phyloP scores from a whole-genome alignment of 2,329 filamentous ascomycete genomes.

The Xylariaceae sp. region DNA sequence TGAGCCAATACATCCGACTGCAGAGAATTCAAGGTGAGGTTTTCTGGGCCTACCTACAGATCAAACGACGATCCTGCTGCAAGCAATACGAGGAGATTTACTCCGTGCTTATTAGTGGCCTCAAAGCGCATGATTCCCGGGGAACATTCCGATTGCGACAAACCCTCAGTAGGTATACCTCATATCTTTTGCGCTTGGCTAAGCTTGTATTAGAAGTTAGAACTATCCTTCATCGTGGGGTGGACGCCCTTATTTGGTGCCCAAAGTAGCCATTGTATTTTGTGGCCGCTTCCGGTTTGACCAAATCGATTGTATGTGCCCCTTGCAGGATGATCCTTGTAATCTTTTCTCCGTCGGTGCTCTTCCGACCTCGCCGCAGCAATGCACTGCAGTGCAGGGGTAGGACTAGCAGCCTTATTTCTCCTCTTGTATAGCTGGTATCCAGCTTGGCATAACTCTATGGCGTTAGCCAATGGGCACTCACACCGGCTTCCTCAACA shows the following conservation, averaged over 20 bases:
- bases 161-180: not conserved
- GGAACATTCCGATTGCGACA: not conserved
- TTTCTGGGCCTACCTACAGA: not conserved
- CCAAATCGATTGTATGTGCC: no score
- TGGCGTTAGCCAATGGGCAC: no score
- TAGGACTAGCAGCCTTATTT: constrained; percentile 11
- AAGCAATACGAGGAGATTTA: not conserved
- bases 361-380: constrained; percentile 18
- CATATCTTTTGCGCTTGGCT: no score
- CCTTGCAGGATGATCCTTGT: constrained; percentile 20
- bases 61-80: not conserved
- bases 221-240: no score
- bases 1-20: no score
- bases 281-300: no score
- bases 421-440: no score
- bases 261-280: no score
- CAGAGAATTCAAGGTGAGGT: no score
- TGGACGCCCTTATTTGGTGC: no score
- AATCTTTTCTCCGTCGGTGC: constrained; percentile 9
- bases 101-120: not conserved
- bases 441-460: not conserved
- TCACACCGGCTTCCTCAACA: no score
- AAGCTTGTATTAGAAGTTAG: not conserved
- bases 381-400: constrained; percentile 10
- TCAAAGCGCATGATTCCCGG: not conserved